These are phyloP conservation scores for Aspergillus fijiensis DNA, from an alignment of 2,329 filamentous ascomycete genomes.

Conservation along the genomic window DNA sequence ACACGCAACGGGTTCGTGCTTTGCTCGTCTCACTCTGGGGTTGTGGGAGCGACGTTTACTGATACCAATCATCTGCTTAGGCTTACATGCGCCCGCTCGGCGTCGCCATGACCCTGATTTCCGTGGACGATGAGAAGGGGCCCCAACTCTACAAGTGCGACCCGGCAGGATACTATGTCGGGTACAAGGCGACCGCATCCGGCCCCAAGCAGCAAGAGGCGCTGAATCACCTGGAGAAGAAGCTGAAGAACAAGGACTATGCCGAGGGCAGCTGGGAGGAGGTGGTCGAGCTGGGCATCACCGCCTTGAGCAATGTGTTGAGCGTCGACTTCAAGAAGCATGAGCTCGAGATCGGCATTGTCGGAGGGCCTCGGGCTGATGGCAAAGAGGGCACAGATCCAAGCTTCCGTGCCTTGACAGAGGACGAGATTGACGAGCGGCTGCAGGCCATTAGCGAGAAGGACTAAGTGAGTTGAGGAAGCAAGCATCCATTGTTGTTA, in stretches of 20 bases:
- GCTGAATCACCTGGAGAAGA: slow-evolving; percentile 98
- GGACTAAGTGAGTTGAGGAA: slow-evolving; percentile 59
- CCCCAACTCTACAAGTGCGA: slow-evolving; percentile 98
- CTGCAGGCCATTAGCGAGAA: slow-evolving; percentile 98
- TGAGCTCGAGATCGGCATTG: slow-evolving; percentile 96
- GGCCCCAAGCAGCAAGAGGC: slow-evolving; percentile 99
- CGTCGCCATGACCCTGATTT: slow-evolving; percentile 92
- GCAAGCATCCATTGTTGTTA: slow-evolving; percentile 20
- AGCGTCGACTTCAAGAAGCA: slow-evolving; percentile 99
- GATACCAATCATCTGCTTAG: slow-evolving; percentile 42
- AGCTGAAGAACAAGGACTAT: slow-evolving; percentile 97
- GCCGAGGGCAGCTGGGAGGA: slow-evolving; percentile 95
- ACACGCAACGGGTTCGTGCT: slow-evolving; percentile 81
- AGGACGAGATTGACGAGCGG: slow-evolving; percentile 97
- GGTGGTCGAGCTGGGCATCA: slow-evolving; percentile 94
- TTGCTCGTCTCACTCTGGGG: not conserved
- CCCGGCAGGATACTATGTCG: slow-evolving; percentile 94
- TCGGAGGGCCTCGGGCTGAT: slow-evolving; percentile 79
- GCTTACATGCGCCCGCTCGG: slow-evolving; percentile 98
- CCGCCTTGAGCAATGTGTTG: slow-evolving; percentile 89
- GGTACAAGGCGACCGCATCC: slow-evolving; percentile 96
- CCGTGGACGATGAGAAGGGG: slow-evolving; percentile 85
- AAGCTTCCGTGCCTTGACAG: slow-evolving; percentile 82
- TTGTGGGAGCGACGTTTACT: not conserved
- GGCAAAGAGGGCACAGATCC: slow-evolving; percentile 79